Conservation (phyloP, 2,329 filamentous ascomycete species). For the Hymenoscyphus fraxineus region DNA sequence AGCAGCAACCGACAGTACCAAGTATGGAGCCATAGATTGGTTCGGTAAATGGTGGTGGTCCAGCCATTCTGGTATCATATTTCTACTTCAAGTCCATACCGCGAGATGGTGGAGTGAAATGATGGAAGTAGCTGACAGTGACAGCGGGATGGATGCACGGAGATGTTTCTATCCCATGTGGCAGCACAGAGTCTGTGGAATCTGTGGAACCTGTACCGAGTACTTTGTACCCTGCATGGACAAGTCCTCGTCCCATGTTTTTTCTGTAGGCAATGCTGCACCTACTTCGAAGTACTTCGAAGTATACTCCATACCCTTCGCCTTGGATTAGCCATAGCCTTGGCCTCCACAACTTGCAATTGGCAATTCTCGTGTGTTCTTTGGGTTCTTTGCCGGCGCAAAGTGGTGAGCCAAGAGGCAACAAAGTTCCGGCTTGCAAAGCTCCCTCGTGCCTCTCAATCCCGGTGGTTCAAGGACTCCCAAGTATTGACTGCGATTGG, state of each 20-base stretch:
- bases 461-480: neutral
- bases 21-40: neutral
- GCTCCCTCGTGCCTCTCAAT: neutral
- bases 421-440: neutral
- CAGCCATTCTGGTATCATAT: constrained; percentile 5
- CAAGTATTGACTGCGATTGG: neutral
- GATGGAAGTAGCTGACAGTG: no score
- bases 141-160: no score
- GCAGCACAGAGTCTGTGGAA: neutral
- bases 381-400: neutral
- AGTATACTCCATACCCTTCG: no score
- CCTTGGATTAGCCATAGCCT: no score
- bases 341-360: neutral
- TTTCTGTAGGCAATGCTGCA: no score
- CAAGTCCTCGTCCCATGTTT: no score
- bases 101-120: neutral
- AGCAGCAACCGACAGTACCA: neutral
- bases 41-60: neutral
- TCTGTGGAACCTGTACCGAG: neutral
- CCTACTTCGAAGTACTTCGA: no score
- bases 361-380: neutral
- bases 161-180: neutral
- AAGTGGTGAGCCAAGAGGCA: neutral
- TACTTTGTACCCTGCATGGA: neutral
- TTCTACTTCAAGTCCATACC: neutral